phyloP scores from a whole-genome alignment of 75 land plant genomes.

The Pinus tabuliformis region DNA sequence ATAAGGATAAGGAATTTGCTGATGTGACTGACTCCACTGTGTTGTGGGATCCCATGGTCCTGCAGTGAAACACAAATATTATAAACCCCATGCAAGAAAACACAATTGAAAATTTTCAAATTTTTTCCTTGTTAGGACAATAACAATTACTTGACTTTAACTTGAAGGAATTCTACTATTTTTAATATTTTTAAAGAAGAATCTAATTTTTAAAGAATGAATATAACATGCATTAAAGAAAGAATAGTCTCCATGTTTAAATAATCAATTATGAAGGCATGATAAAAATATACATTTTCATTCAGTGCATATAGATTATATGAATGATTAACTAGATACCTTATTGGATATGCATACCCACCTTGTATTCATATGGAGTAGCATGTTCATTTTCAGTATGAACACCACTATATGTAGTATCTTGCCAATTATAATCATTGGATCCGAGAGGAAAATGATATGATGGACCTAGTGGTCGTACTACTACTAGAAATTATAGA shows the following conservation, averaged over 20 bases:
- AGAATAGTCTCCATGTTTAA: neutral
- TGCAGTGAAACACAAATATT: constrained; percentile 8
- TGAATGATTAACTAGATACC: too few species aligned
- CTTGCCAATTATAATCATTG: constrained; percentile 2
- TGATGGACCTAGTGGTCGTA: neutral
- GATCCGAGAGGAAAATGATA: constrained; percentile 10
- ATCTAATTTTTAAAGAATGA: neutral
- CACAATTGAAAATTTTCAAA: neutral
- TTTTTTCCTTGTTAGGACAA: neutral
- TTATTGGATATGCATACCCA: too few species aligned
- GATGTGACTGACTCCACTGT: constrained; percentile 27
- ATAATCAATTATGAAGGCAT: neutral
- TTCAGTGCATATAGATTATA: too few species aligned
- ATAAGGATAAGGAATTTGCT: constrained; percentile 18
- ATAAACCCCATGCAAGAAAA: neutral
- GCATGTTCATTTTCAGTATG: constrained; percentile 1
- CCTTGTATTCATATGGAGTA: too few species aligned
- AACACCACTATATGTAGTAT: constrained; percentile 1
- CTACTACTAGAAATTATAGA: neutral
- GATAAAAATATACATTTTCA: neutral
- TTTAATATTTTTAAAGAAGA: neutral
- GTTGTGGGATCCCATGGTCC: constrained; percentile 35
- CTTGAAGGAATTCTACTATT: neutral
- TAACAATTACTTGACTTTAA: neutral
- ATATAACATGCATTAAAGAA: neutral